Base-by-base conservation (phyloP, 2,329 filamentous ascomycete genomes). In the Geosmithia morbida region DNA sequence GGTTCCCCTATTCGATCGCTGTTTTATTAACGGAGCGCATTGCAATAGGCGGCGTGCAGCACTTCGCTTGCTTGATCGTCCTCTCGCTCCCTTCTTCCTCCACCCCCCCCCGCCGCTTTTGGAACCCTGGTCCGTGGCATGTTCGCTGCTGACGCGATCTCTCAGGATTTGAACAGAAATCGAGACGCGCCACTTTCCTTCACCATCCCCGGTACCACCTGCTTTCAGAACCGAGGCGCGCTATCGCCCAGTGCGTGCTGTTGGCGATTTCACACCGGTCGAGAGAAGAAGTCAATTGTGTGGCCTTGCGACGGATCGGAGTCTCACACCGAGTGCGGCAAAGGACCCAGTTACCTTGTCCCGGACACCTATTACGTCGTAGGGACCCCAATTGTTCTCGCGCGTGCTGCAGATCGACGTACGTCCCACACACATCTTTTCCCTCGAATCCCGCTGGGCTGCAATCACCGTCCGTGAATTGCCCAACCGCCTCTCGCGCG, bases 81-180 rank as follows among this genome's bases (percentile, higher is more conserved):
- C 22, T 8, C 8, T 26, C n/a, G n/a, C n/a, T 26, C 22, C 4
- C 22, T 26, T 26, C n/a, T 26, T 8, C 22, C 22, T 26, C 22
- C 22, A 26, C 22, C 22, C 4, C 22, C 22, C 22, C 22, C 22
- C 22, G 22, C 22, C 22, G 22, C 22, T 26, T 4, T 26, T 8
- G 22, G 22, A 26, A 26, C 22, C 29, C 20, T 44, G 14, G 14
- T 44, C 33, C 10, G 13, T 37, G 11, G 33, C 33, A 22, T 20
- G 13, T 42, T 22, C 42, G 47, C 14, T 33, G 18, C 48, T 49
- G 48, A 49, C 48, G 45, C 48, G 48, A 47, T 47, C 48, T 45
- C 41, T 41, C 44, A 49, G 48, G 11, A 37, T 37, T 26, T 4
- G 8, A 37, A 5, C 6, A 13, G 3, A 16, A 37, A 37, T 5